A percentile compares a stretch with the other conserved stretches of the same genome.
Conservation (phyloP, 2,329 filamentous ascomycete species). For the Aspergillus uvarum region DNA sequence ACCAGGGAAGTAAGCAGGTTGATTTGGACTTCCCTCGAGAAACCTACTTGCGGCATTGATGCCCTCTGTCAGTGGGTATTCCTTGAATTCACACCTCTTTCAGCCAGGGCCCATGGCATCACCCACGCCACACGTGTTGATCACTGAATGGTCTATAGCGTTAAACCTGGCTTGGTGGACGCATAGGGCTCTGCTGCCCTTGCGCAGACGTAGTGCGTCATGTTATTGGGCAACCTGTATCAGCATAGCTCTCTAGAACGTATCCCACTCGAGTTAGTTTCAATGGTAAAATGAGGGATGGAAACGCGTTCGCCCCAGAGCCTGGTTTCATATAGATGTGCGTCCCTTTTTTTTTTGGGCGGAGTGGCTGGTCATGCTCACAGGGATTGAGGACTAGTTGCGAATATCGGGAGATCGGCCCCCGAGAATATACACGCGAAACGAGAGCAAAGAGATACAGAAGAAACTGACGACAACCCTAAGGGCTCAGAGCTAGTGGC, state of each 20-base stretch:
- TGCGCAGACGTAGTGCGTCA: neutral
- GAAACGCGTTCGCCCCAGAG: neutral
- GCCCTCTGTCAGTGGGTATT: neutral
- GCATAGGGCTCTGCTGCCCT: neutral
- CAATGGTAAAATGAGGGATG: neutral
- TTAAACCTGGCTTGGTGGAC: neutral
- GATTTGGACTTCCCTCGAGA: neutral
- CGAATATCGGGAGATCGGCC: neutral
- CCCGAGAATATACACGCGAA: neutral
- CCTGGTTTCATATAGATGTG: slow-evolving; percentile 20
- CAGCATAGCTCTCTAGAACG: neutral
- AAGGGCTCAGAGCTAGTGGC: neutral
- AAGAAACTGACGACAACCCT: neutral
- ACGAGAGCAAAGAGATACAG: neutral
- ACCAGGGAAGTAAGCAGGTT: neutral
- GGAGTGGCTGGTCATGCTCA: slow-evolving; percentile 14
- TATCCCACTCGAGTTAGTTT: neutral
- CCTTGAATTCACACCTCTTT: neutral
- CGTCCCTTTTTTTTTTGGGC: neutral
- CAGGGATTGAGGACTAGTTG: neutral
- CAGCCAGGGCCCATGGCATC: neutral
- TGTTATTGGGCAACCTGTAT: neutral
- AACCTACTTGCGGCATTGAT: neutral
- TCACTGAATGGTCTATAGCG: neutral
- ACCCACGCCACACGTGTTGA: neutral